Base-by-base conservation (phyloP, 192 early-diverging fungal species). In the Backusella australiensis region DNA sequence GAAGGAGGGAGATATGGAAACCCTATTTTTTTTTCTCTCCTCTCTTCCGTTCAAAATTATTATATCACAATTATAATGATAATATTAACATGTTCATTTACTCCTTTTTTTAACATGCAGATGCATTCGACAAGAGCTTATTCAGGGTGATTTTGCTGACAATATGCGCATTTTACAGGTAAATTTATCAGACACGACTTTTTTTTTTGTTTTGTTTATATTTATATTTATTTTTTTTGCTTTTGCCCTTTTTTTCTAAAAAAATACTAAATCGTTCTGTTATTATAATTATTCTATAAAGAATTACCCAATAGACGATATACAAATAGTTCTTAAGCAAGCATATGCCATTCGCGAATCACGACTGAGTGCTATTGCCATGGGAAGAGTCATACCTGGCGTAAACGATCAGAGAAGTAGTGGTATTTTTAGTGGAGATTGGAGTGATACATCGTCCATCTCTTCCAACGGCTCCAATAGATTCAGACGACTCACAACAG, bases 121-220 rank as follows among this genome's bases (percentile, higher is more conserved):
- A 17, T 86, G 87, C 67, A 77, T 90, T 35, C 84, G 88, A 9
- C 52, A 73, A 19, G 85, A 86, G 12, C 83, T 94, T 26, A 68
- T 92, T 73, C 39, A 63, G 15, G 87, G 87, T 3, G 80, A 85
- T 41, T 91, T 94, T 81, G 86, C 86, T 9, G 89, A 89, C 67
- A 91, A 88, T 74, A 71, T 92, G 42, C 81, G 83, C 65, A 32
- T 92, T 15, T 75, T 92, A 38, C 90, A 91, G 85, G 89, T 90
- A 82, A 52, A 34, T 44, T 26, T 34, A 23, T n/a, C 68, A 23
- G 26, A 17, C 39, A 35, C 42, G 70, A 19, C 19, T 17, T 4
- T 49, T 49, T 46, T 19, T 19, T 17, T 52, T 52, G n/a, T n/a
- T 52, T 52, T 52, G 17, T 53, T 23, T 3, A 23, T 41, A 12